These are phyloP conservation scores for Candida bentonensis DNA, from an alignment of 805 yeast genomes.

Conservation along the genomic window DNA sequence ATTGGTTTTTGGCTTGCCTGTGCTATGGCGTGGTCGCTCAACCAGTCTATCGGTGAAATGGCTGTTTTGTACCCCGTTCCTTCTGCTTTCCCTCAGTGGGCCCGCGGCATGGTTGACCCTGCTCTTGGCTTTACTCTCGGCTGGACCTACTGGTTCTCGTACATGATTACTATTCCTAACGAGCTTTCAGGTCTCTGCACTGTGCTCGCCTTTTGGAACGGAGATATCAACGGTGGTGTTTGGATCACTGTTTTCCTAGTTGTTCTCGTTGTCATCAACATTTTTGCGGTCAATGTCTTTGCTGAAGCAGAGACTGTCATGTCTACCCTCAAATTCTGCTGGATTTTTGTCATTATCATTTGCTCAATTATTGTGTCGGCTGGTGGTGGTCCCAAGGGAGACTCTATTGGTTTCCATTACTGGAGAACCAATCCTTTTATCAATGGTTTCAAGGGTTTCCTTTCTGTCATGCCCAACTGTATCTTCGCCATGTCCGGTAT, in stretches of 20 bases:
- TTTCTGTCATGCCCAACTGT: constrained; percentile 26
- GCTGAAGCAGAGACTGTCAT: constrained; percentile 54
- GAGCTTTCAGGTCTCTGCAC: constrained; percentile 36
- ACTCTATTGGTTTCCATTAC: constrained; percentile 42
- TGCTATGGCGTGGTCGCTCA: constrained; percentile 36
- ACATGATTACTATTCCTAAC: constrained; percentile 33
- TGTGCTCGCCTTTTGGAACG: constrained; percentile 29
- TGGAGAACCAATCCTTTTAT: constrained; percentile 41
- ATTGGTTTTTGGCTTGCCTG: constrained; percentile 37
- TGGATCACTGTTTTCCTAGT: constrained; percentile 34
- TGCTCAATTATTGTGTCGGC: constrained; percentile 40
- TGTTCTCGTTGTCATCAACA: constrained; percentile 30
- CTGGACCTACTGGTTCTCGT: constrained; percentile 35
- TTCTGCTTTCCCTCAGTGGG: constrained; percentile 36
- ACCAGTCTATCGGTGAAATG: constrained; percentile 44
- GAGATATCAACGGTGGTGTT: constrained; percentile 34
- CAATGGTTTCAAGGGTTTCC: constrained; percentile 34
- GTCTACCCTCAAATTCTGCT: constrained; percentile 40
- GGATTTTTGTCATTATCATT: constrained; percentile 43
- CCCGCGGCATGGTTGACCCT: constrained; percentile 32
- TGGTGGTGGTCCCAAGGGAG: constrained; percentile 38
- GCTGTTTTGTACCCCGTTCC: constrained; percentile 39
- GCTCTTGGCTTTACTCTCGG: constrained; percentile 37
- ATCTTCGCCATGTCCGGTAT: constrained; percentile 47
- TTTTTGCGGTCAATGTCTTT: constrained; percentile 38